Evolutionary conservation across 1,284 basidiomycete species (phyloP).

Genomic region (Trichosporon asahii): DNA sequence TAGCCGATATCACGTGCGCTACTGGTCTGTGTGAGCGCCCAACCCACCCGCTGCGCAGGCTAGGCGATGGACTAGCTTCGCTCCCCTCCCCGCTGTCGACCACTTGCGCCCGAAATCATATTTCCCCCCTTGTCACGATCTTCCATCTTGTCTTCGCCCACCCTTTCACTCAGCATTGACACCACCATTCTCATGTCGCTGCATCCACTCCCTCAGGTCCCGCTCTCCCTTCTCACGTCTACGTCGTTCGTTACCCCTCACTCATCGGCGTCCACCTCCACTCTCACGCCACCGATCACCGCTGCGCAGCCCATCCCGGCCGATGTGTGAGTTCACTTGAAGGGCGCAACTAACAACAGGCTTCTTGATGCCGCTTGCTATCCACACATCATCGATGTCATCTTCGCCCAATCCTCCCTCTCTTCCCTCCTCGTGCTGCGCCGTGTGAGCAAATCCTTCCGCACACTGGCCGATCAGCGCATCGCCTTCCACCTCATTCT

Average conservation of each 20-base stretch:
- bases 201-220: not conserved
- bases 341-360: not conserved
- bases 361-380: slow-evolving; percentile 2
- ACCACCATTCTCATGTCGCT: not conserved
- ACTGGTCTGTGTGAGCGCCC: not conserved
- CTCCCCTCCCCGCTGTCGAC: not conserved
- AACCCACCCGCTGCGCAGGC: not conserved
- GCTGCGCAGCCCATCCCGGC: not conserved
- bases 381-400: slow-evolving; percentile 18
- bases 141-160: not conserved
- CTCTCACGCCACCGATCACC: not conserved
- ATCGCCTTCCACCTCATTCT: slow-evolving; percentile 16
- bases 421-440: slow-evolving; percentile 13
- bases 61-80: not conserved
- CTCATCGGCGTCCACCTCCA: too few relatives aligned
- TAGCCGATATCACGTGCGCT: not conserved
- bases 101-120: not conserved
- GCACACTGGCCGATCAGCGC: slow-evolving; percentile 14
- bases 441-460: slow-evolving; percentile 3
- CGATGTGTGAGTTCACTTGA: not conserved
- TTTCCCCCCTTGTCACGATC: not conserved
- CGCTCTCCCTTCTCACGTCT: too few relatives aligned
- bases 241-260: too few relatives aligned
- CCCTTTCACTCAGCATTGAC: not conserved
- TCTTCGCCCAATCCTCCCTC: slow-evolving; percentile 10